A percentile compares a stretch with the other conserved stretches of the same genome.
Evolutionary conservation across 768 basidiomycete genomes (phyloP).

Genomic region (Lactarius psammicola): DNA sequence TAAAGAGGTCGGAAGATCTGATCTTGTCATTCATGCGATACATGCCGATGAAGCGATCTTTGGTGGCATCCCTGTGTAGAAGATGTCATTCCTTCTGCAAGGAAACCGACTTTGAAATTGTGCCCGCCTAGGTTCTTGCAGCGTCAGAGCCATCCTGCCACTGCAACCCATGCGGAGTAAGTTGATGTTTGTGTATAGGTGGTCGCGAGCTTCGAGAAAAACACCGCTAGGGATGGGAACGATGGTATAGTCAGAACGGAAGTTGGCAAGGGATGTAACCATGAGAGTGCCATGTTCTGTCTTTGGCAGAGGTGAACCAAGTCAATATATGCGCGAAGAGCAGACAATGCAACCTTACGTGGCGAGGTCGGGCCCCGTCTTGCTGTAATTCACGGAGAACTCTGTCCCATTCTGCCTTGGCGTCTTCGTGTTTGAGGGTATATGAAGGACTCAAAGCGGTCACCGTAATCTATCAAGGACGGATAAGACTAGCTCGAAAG

Average conservation of each 20-base stretch:
- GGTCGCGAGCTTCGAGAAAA: conserved; percentile 59
- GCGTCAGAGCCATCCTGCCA: conserved; percentile 72
- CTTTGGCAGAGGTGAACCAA: conserved; percentile 40
- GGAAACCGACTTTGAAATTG: conserved; percentile 2
- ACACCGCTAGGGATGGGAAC: conserved; percentile 73
- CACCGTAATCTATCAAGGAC: conserved; percentile 50
- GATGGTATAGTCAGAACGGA: conserved; percentile 84
- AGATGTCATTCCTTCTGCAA: conserved; percentile 7
- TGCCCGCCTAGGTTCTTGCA: conserved; percentile 68
- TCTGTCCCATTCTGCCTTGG: conserved; percentile 57
- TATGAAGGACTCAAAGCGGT: conserved; percentile 52
- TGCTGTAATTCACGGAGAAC: conserved; percentile 60
- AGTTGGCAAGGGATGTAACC: conserved; percentile 82
- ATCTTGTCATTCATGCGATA: conserved; percentile 57
- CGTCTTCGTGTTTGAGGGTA: conserved; percentile 43
- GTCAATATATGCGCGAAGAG: conserved; percentile 7
- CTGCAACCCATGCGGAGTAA: conserved; percentile 82
- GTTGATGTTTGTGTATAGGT: conserved; percentile 79
- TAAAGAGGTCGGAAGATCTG: conserved; percentile 46
- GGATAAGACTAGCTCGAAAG: background rate
- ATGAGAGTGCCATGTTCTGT: conserved; percentile 69
- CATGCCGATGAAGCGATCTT: conserved; percentile 72
- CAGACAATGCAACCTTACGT: conserved; percentile 40
- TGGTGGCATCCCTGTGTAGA: conserved; percentile 63
- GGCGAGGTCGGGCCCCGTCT: conserved; percentile 72